Evolutionary conservation across 495 filamentous ascomycete genomes (phyloP), one percentile per base, ranked within the genome.

Genomic region (Aspergillus coremiiformis): DNA sequence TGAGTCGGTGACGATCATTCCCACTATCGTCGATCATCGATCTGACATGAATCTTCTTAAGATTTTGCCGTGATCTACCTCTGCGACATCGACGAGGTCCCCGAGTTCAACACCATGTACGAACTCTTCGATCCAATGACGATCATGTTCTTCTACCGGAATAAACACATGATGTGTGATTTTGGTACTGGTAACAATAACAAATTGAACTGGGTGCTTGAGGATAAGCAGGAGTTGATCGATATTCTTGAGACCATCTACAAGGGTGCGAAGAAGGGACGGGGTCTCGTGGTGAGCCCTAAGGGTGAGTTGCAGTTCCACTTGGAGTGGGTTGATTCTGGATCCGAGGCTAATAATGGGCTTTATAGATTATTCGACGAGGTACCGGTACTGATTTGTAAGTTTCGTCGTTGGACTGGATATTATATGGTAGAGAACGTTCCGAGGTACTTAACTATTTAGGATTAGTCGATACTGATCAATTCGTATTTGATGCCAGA

Each of bases 231-330:
- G 68, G 93, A 98, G 72, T 69, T 98, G 62, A 97, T 98, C 60
- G 94, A 97, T 70, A 97, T 98, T 62, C 85, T 96, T 62, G 94
- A 98, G 72, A 96, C 91, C 12, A 91, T 98, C 52, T 98, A 97
- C 68, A 86, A 90, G 51, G 93, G 93, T 12, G 93, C 93, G 3
- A 96, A 94, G 80, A 98, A 97, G 73, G 93, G 93, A 1, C 78
- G 91, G 41, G 93, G 93, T 82, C 69, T 96, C 60, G 93, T 96
- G 27, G 91, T 97, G 51, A 95, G 90, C 58, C 93, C 93, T 0
- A 98, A 97, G 78, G 81, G 78, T 76, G 63, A 53, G 66, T 49
- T 19, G 15, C 26, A n/a, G n/a, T n/a, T n/a, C n/a, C n/a, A n/a
- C n/a, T n/a, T n/a, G n/a, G n/a, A n/a, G n/a, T n/a, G n/a, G n/a